phyloP scores from a whole-genome alignment of 257 asterid genomes.

The Nicotiana tomentosiformis region DNA sequence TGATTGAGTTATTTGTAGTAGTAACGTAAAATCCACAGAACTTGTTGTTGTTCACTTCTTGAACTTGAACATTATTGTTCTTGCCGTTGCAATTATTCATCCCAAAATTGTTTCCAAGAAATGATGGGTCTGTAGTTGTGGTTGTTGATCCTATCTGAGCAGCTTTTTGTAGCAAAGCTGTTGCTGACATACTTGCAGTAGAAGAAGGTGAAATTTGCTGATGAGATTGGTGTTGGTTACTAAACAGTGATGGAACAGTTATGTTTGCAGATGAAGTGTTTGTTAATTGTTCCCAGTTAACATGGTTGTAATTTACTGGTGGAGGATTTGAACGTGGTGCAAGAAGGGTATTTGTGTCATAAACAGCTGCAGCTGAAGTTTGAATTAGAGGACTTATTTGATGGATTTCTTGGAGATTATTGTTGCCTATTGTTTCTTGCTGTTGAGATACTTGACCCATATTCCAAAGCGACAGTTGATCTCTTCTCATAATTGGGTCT shows the following conservation, averaged over 20 bases:
- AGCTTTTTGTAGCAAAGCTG: slow-evolving; percentile 81
- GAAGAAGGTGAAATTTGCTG: slow-evolving; percentile 16
- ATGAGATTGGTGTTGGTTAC: slow-evolving; percentile 33
- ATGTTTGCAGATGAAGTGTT: slow-evolving; percentile 11
- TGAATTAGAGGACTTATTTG: slow-evolving; percentile 13
- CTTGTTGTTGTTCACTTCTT: slow-evolving; percentile 28
- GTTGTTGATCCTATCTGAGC: slow-evolving; percentile 69
- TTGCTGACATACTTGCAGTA: slow-evolving; percentile 56
- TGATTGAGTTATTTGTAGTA: slow-evolving; percentile 20
- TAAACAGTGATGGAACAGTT: slow-evolving; percentile 52
- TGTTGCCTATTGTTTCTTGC: slow-evolving; percentile 31
- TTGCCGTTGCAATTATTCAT: slow-evolving; percentile 19
- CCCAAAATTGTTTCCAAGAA: slow-evolving; percentile 39
- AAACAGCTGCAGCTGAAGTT: slow-evolving; percentile 14
- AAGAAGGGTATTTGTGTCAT: slow-evolving; percentile 23
- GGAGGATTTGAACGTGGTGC: slow-evolving; percentile 26
- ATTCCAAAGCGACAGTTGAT: slow-evolving; percentile 39
- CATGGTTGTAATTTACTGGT: slow-evolving; percentile 15
- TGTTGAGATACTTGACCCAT: slow-evolving; percentile 25
- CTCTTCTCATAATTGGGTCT: slow-evolving; percentile 27
- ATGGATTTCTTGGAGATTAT: slow-evolving; percentile 46
- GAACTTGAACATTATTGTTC: neutral
- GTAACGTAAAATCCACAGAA: slow-evolving; percentile 41
- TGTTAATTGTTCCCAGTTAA: slow-evolving; percentile 46
- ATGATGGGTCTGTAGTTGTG: slow-evolving; percentile 38